These are phyloP conservation scores for Flammula alnicola DNA, from an alignment of 1,284 basidiomycete genomes.

Conservation along the genomic window DNA sequence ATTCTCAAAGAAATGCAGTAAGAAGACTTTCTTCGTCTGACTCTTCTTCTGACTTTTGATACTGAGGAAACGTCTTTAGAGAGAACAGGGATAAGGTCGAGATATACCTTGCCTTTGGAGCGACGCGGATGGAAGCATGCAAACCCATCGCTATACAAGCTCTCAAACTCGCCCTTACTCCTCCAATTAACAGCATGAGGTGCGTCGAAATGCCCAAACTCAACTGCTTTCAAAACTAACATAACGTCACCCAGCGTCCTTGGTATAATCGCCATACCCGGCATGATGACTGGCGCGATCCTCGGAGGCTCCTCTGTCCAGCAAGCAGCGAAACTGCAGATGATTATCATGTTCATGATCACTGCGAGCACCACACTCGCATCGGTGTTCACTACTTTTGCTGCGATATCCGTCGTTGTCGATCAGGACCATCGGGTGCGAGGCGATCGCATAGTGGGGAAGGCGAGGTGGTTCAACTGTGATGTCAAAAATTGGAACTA, in stretches of 20 bases:
- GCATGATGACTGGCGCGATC: constrained; percentile 91
- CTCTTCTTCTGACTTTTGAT: no score
- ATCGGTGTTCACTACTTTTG: constrained; percentile 64
- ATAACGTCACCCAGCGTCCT: constrained; percentile 60
- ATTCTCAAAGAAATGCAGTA: constrained; percentile 71
- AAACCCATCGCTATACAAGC: constrained; percentile 78
- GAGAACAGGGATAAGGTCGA: constrained; percentile 86
- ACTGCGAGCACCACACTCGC: constrained; percentile 75
- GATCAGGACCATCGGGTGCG: constrained; percentile 74
- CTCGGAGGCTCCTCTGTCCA: constrained; percentile 83
- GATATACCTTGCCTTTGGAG: constrained; percentile 83
- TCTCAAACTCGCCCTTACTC: constrained; percentile 77
- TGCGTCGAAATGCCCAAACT: constrained; percentile 33
- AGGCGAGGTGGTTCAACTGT: constrained; percentile 12
- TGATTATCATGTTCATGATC: constrained; percentile 94
- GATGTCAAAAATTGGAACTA: constrained; percentile 16
- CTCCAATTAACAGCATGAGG: constrained; percentile 88
- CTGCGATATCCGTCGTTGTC: constrained; percentile 64
- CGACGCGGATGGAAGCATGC: constrained; percentile 79
- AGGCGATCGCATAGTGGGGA: constrained; percentile 65
- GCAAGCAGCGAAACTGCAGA: constrained; percentile 84
- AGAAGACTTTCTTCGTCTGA: constrained; percentile 31
- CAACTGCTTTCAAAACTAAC: no score
- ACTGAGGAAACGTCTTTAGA: no score
- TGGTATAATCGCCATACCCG: constrained; percentile 77